Evolutionary conservation across 2,329 filamentous ascomycete species (phyloP).

Genomic region (Helotiales sp.): DNA sequence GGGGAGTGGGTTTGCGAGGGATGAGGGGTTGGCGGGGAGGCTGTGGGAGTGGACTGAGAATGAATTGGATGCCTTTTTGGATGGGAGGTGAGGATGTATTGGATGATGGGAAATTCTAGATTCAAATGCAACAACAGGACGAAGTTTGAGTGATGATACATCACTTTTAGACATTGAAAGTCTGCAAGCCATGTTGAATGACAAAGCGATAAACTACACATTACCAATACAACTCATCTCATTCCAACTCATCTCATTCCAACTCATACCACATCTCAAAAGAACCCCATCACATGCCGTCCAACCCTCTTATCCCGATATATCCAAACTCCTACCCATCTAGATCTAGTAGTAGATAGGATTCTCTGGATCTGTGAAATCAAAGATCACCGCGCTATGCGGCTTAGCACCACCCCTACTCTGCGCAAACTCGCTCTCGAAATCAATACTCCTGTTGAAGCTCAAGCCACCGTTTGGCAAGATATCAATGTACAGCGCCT

Average conservation of each 20-base stretch:
- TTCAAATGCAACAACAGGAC: too few species aligned
- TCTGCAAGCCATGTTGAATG: background rate
- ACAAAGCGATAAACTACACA: too few species aligned
- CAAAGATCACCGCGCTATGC: conserved; percentile 44
- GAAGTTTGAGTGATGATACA: too few species aligned
- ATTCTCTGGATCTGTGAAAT: conserved; percentile 53
- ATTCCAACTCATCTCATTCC: too few species aligned
- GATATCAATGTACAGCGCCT: conserved; percentile 62
- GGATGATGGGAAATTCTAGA: too few species aligned
- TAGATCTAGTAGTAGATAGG: conserved; percentile 44
- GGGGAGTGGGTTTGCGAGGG: conserved; percentile 24
- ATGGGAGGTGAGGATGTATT: background rate
- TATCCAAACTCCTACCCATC: background rate
- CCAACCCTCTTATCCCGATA: background rate
- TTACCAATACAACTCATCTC: too few species aligned
- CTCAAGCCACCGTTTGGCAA: conserved; percentile 51
- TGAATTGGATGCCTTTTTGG: conserved; percentile 22
- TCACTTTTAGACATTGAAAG: too few species aligned
- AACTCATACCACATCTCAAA: too few species aligned
- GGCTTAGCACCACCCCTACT: conserved; percentile 49
- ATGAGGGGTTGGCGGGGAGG: conserved; percentile 33
- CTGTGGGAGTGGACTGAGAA: conserved; percentile 40
- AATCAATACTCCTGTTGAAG: conserved; percentile 62
- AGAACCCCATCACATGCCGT: too few species aligned
- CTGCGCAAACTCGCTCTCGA: conserved; percentile 51